These are phyloP conservation scores for Scenedesmus sp. DNA, from an alignment of 163 green algal genomes.

Conservation along the genomic window DNA sequence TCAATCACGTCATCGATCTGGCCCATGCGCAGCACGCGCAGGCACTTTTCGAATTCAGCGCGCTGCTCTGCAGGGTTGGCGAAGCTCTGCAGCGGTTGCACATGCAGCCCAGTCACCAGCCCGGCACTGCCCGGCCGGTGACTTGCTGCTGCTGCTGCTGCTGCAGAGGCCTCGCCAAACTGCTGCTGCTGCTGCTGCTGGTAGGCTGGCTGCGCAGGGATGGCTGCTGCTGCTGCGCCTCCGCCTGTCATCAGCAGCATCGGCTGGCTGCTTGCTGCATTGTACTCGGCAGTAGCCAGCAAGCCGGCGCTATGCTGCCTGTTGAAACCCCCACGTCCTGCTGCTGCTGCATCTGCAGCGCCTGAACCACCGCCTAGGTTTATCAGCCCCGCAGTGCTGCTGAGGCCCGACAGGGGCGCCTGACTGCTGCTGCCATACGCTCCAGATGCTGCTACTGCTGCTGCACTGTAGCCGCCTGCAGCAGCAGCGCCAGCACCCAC, in stretches of 20 bases:
- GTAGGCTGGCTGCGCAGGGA: background rate
- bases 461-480: background rate
- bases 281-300: background rate
- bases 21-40: conserved; percentile 38
- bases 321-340: background rate
- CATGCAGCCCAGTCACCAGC: background rate
- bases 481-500: background rate
- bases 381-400: conserved; percentile 12
- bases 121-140: background rate
- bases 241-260: background rate
- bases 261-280: background rate
- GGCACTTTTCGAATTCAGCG: conserved; percentile 48
- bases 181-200: conserved; percentile 3
- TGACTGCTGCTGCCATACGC: conserved; percentile 9
- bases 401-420: background rate
- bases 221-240: background rate
- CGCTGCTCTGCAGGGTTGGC: conserved; percentile 12
- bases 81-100: conserved; percentile 40
- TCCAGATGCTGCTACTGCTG: background rate
- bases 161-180: background rate
- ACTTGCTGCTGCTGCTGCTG: background rate
- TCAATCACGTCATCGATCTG: conserved; percentile 68
- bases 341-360: conserved; percentile 6
- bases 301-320: background rate
- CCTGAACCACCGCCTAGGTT: background rate